Conservation (phyloP, 148 eudicot genomes). For the Silene latifolia region DNA sequence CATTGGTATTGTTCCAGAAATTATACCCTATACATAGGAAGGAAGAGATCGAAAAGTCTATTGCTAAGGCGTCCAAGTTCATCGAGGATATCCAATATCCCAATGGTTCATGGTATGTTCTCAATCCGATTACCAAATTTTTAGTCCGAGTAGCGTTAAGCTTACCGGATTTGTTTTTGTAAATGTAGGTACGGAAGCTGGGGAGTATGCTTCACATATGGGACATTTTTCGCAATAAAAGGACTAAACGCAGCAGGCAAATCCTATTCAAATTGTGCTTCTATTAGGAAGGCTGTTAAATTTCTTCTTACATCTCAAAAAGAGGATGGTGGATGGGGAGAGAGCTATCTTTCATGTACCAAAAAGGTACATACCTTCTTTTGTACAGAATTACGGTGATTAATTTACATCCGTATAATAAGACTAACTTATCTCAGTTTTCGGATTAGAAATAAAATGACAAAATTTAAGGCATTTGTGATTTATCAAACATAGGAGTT, state of each 20-base stretch:
- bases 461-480: neutral
- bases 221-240: constrained; percentile 45
- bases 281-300: constrained; percentile 35
- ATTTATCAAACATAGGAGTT: constrained; percentile 20
- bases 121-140: too few relatives aligned
- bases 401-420: neutral
- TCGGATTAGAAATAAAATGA: too few relatives aligned
- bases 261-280: constrained; percentile 28
- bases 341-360: constrained; percentile 45
- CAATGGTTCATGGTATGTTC: constrained; percentile 38
- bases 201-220: constrained; percentile 50
- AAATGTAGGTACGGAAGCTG: constrained; percentile 40
- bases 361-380: constrained; percentile 28
- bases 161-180: too few relatives aligned
- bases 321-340: constrained; percentile 62
- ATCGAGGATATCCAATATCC: constrained; percentile 32
- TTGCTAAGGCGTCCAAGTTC: constrained; percentile 26
- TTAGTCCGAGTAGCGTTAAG: too few relatives aligned
- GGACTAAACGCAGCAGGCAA: constrained; percentile 42
- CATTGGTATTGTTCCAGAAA: constrained; percentile 40
- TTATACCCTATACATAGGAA: constrained; percentile 37
- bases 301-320: constrained; percentile 37
- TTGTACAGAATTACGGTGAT: too few relatives aligned
- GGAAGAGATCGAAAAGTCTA: constrained; percentile 36
- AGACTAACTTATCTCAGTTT: too few relatives aligned